Evolutionary conservation across 352 stramenopile species (phyloP), one percentile per base, ranked within the genome.

Genomic region (Phytophthora cryptogea): DNA sequence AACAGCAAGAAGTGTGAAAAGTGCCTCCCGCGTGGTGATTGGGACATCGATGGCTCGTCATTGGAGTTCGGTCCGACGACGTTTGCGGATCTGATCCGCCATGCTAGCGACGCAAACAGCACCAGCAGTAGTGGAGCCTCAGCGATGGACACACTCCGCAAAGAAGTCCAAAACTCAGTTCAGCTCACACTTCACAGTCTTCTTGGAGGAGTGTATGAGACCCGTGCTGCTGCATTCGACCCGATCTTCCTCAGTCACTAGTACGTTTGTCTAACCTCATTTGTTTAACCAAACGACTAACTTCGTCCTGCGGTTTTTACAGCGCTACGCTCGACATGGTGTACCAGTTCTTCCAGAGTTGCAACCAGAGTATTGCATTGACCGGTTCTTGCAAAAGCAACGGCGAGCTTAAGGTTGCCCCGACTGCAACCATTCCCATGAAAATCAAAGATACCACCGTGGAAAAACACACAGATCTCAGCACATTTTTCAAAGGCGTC

Each of bases 291-390:
- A 41, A 28, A 11, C 46, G 16, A n/a, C n/a, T n/a, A n/a, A n/a
- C n/a, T n/a, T n/a, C n/a, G n/a, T n/a, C n/a, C n/a, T n/a, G n/a
- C n/a, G n/a, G n/a, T n/a, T n/a, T n/a, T n/a, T n/a, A n/a, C 26
- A 80, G 61, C 35, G 68, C 79, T 20, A 86, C 75, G 59, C 28
- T 83, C 4, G 82, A 88, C 23, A 66, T 85, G 53, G 52, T 88
- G 37, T 91, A 88, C 49, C 78, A 80, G 35, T 76, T 89, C 46
- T 78, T 79, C 48, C 78, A 88, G 54, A 74, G 63, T 36, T 91
- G 79, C 61, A 82, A 76, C 42, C 65, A 70, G 53, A 79, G 51
- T 39, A 16, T 63, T 53, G 44, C 56, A 45, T 48, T 90, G 13
- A 72, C 74, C 0, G 67, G 68, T 0, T 57, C 61, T 13, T 78